Conservation (phyloP, 2,329 filamentous ascomycete genomes). For the Huntiella abstrusa region DNA sequence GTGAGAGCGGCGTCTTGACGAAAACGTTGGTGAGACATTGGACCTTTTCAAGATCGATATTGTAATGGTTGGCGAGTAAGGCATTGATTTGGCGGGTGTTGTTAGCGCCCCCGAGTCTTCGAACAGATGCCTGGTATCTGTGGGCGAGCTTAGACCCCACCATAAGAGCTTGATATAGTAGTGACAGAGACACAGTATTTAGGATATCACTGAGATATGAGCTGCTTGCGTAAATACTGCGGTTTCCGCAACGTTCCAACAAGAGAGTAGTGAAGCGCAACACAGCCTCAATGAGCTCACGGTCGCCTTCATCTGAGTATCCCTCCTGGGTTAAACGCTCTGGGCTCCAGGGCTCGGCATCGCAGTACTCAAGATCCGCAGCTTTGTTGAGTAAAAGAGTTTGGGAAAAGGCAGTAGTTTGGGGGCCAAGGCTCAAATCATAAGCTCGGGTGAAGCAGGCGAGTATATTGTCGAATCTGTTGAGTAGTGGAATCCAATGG, state of each 20-base stretch:
- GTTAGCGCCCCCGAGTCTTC: constrained; percentile 37
- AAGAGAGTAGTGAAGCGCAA: constrained; percentile 74
- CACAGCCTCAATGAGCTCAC: constrained; percentile 58
- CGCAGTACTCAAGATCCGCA: constrained; percentile 30
- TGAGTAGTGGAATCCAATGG: constrained; percentile 90
- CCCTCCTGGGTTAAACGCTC: constrained; percentile 39
- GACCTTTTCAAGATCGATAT: constrained; percentile 60
- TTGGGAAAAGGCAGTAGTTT: constrained; percentile 54
- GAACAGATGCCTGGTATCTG: constrained; percentile 77
- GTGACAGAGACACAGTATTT: constrained; percentile 63
- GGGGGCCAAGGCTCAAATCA: constrained; percentile 59
- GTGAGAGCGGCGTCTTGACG: constrained; percentile 45
- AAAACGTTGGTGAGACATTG: constrained; percentile 72
- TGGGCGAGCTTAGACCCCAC: constrained; percentile 76
- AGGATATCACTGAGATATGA: constrained; percentile 73
- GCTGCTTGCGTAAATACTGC: constrained; percentile 91
- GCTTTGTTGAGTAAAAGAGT: constrained; percentile 43
- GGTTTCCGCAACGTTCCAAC: constrained; percentile 86
- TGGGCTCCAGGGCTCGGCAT: constrained; percentile 13
- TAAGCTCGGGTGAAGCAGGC: constrained; percentile 69
- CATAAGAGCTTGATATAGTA: constrained; percentile 61
- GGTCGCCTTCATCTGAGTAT: constrained; percentile 58
- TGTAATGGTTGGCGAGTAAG: constrained; percentile 69
- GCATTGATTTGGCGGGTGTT: constrained; percentile 49
- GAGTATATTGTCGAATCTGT: constrained; percentile 80